A percentile compares a stretch with the other conserved stretches of the same genome.
Evolutionary conservation across 2,329 filamentous ascomycete species (phyloP).

Genomic region (Herpotrichia juniperi): DNA sequence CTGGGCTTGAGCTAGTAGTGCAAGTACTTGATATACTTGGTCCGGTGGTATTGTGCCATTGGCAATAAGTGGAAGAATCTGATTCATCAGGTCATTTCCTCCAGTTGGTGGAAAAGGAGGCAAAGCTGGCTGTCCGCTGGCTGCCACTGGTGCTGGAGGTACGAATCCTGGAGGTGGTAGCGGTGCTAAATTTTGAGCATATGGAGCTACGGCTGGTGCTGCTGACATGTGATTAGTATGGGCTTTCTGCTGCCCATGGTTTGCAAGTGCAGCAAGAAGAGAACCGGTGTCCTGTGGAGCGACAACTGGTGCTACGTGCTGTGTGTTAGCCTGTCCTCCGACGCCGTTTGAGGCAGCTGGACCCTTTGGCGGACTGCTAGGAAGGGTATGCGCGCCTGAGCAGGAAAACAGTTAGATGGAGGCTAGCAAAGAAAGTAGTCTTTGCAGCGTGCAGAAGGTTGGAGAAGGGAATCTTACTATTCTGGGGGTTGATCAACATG

Average conservation of each 20-base stretch:
- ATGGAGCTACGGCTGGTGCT: conserved; percentile 28
- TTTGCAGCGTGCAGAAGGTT: conserved; percentile 5
- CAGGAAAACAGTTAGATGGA: conserved; percentile 8
- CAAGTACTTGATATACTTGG: conserved; percentile 42
- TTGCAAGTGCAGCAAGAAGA: conserved; percentile 42
- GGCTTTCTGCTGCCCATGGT: conserved; percentile 33
- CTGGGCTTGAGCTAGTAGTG: conserved; percentile 31
- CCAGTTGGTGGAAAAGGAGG: conserved; percentile 31
- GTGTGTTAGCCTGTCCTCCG: conserved; percentile 33
- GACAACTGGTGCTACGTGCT: conserved; percentile 27
- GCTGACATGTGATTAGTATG: conserved; percentile 34
- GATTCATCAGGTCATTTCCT: conserved; percentile 34
- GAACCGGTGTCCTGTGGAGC: conserved; percentile 34
- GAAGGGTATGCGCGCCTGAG: conserved; percentile 29
- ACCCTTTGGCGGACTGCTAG: conserved; percentile 34
- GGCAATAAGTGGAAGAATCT: conserved; percentile 42
- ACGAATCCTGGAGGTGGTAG: conserved; percentile 40
- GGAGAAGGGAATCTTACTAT: conserved; percentile 64
- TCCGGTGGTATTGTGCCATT: conserved; percentile 39
- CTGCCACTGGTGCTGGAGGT: conserved; percentile 28
- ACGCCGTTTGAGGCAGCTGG: conserved; percentile 24
- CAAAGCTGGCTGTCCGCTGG: conserved; percentile 24
- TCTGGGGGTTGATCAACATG: conserved; percentile 69
- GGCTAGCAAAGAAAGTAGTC: not conserved
- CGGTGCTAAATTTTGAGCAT: conserved; percentile 35